Base-by-base conservation (phyloP, 176 grass and related monocot genomes). In the Coix lacrymajobi region DNA sequence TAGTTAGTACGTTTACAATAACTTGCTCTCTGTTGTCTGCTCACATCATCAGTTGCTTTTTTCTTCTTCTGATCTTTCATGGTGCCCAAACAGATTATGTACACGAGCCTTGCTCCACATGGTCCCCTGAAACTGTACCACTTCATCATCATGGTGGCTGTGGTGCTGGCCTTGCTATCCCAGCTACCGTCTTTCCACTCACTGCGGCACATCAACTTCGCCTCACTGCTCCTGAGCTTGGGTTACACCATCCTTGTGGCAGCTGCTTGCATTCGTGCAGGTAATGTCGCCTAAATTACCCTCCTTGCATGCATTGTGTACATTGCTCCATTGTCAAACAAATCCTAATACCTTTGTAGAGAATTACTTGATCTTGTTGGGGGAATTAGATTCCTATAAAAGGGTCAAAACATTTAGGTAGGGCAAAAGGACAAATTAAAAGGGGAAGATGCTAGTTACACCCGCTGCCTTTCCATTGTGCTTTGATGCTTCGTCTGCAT, bases 151-250 rank as follows among this genome's bases (percentile, higher is more conserved):
- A 87, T 93, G 81, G 96, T 93, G 40, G 85, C 92, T 9, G 86
- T 93, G 52, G 89, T 84, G 71, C 85, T 98, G 60, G 92, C 88
- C 34, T 80, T 98, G 51, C 92, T 98, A 26, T 95, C 96, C 20
- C 96, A 98, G 77, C 41, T 98, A 69, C 96, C 96, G 11, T 98
- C 96, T 11, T 98, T 98, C 75, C 92, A 98, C 73, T 98, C 96
- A 4, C 76, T 98, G 31, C 92, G 96, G 58, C 82, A 98, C 79
- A 95, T 98, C 87, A 98, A 98, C 85, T 88, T 98, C 24, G 89
- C 52, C n/a, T 98, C 96, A 0, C 82, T 98, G 26, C 26, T 98
- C 38, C 85, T 98, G 56, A 88, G 90, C 87, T 73, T 95, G 84
- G 88, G 87, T 13, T 98, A 98, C 86, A 91, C 89, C 33, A 77